Percentiles rank a stretch among this genome's conserved stretches.
These are phyloP conservation scores for Vicia faba DNA, from an alignment of 306 rosid species.

Conservation along the genomic window DNA sequence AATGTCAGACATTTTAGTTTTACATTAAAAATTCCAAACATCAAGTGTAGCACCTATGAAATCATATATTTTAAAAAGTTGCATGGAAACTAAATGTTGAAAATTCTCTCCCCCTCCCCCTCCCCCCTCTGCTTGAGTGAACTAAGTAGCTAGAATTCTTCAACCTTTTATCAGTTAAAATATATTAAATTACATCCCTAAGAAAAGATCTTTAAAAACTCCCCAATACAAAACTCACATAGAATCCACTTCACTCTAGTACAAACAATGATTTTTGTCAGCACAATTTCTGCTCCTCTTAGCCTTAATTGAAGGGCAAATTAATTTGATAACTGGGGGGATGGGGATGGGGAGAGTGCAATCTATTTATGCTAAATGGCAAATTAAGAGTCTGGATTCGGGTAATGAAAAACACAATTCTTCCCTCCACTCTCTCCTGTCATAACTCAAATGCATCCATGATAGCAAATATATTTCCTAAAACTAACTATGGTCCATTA, in stretches of 20 bases:
- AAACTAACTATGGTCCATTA: neutral
- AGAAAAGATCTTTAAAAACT: slow-evolving; percentile 6
- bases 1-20: slow-evolving; percentile 23
- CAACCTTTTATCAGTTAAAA: slow-evolving; percentile 15
- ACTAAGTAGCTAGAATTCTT: slow-evolving; percentile 16
- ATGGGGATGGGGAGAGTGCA: no score
- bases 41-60: slow-evolving; percentile 11
- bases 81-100: neutral
- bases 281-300: slow-evolving; percentile 2
- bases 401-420: slow-evolving; percentile 6
- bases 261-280: slow-evolving; percentile 17
- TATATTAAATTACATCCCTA: slow-evolving; percentile 24
- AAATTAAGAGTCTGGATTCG: neutral
- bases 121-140: neutral
- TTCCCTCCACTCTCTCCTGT: slow-evolving; percentile 11
- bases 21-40: slow-evolving; percentile 5
- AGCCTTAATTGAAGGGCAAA: slow-evolving; percentile 12
- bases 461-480: slow-evolving; percentile 3
- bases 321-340: neutral
- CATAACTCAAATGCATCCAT: slow-evolving; percentile 20
- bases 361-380: slow-evolving; percentile 19
- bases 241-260: neutral
- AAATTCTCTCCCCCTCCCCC: slow-evolving; percentile 2
- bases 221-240: neutral
- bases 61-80: slow-evolving; percentile 7